Percentiles rank a stretch among this genome's conserved stretches.
Conservation (phyloP, 2,329 filamentous ascomycete species). For the Leptographium wingfieldii region DNA sequence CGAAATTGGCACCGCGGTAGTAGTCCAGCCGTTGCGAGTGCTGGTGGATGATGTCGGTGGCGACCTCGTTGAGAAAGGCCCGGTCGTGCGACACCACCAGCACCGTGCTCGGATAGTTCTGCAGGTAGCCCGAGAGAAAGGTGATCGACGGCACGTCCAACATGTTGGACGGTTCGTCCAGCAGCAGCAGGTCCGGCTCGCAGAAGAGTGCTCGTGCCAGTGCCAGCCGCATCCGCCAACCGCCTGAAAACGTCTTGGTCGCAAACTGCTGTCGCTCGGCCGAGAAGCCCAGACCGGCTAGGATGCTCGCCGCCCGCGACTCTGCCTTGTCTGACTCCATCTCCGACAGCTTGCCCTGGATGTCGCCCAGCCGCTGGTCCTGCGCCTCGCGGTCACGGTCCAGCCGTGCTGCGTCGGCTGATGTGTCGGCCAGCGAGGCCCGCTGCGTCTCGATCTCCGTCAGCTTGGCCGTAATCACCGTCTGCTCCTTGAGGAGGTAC, state of each 20-base stretch:
- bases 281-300: conserved; percentile 95
- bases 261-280: conserved; percentile 81
- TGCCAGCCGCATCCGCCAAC: conserved; percentile 98
- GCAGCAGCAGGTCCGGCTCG: conserved; percentile 86
- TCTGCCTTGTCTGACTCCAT: conserved; percentile 99
- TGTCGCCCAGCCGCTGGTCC: conserved; percentile 80
- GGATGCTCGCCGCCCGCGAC: conserved; percentile 84
- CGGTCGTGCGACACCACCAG: conserved; percentile 97
- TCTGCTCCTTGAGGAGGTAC: conserved; percentile 79
- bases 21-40: conserved; percentile 96
- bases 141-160: conserved; percentile 99
- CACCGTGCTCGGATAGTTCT: conserved; percentile 85
- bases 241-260: conserved; percentile 96
- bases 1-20: conserved; percentile 96
- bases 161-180: conserved; percentile 99
- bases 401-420: conserved; percentile 71
- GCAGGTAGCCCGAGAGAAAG: conserved; percentile 91
- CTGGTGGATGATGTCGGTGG: conserved; percentile 98
- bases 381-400: conserved; percentile 82
- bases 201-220: conserved; percentile 93
- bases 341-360: conserved; percentile 83
- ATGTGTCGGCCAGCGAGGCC: conserved; percentile 76
- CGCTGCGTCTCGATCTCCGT: conserved; percentile 66
- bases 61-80: conserved; percentile 96
- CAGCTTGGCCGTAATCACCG: conserved; percentile 69